phyloP scores from a whole-genome alignment of 2,329 filamentous ascomycete species.

The Cadophora sp. region DNA sequence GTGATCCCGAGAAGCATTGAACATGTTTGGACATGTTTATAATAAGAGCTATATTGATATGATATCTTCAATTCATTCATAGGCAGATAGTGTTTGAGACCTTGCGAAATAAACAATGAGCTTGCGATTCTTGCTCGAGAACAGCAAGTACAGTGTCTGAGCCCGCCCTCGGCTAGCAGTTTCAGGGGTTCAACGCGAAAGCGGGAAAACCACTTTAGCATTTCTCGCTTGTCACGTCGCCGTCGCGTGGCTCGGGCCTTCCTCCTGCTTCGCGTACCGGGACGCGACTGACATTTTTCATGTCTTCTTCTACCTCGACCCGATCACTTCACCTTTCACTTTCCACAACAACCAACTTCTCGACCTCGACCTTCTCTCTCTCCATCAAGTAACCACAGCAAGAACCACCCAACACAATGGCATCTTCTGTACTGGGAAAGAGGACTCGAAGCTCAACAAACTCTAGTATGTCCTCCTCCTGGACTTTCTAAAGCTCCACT shows the following conservation, averaged over 20 bases:
- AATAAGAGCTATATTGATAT: no score
- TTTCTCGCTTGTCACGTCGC: constrained; percentile 18
- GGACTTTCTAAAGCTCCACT: constrained; percentile 16
- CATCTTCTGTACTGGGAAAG: constrained; percentile 53
- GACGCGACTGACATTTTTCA: constrained; percentile 14
- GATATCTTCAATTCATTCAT: no score
- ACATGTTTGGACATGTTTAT: no score
- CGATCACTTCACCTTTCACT: neutral
- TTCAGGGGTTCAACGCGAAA: constrained; percentile 1
- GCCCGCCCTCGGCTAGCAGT: neutral
- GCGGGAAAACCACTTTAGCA: constrained; percentile 18
- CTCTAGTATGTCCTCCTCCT: constrained; percentile 44
- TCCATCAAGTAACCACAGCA: constrained; percentile 23
- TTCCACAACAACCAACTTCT: constrained; percentile 22
- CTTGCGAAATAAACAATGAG: neutral
- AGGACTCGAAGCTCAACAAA: constrained; percentile 49
- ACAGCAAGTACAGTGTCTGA: neutral
- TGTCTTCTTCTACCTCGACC: constrained; percentile 15
- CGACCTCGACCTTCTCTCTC: constrained; percentile 19
- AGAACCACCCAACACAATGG: constrained; percentile 37
- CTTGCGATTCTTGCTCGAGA: neutral
- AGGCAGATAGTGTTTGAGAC: neutral
- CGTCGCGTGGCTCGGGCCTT: neutral
- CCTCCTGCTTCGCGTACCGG: constrained; percentile 15
- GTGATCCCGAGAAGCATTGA: no score